These are phyloP conservation scores for Phylloporus sp. DNA, from an alignment of 768 basidiomycete genomes.

Conservation along the genomic window DNA sequence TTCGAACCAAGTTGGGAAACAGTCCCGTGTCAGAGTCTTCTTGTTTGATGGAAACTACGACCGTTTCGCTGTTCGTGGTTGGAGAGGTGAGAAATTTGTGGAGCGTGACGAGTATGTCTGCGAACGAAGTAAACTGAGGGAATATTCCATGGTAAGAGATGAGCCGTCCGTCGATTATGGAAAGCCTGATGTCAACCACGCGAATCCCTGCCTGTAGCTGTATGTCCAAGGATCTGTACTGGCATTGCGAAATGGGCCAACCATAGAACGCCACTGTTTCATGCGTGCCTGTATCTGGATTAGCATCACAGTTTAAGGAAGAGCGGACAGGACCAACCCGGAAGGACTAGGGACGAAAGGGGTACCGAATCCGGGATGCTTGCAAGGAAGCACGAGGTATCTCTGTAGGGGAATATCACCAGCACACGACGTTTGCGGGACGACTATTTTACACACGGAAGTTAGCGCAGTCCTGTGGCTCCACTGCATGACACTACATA, in stretches of 20 bases:
- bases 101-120: conserved; percentile 55
- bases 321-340: conserved; percentile 52
- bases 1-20: conserved; percentile 63
- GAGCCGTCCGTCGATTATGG: conserved; percentile 56
- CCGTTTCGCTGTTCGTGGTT: conserved; percentile 56
- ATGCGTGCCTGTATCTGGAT: conserved; percentile 8
- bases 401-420: conserved; percentile 55
- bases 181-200: conserved; percentile 75
- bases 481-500: conserved; percentile 27
- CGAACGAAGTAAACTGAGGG: conserved; percentile 66
- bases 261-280: conserved; percentile 70
- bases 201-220: conserved; percentile 80
- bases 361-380: conserved; percentile 61
- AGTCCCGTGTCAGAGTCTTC: conserved; percentile 55
- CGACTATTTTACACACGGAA: conserved; percentile 33
- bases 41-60: conserved; percentile 88
- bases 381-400: conserved; percentile 52
- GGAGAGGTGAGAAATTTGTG: conserved; percentile 60
- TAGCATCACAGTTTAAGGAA: conserved; percentile 4
- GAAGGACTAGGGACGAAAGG: conserved; percentile 71
- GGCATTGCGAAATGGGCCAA: conserved; percentile 86
- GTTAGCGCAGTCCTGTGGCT: conserved; percentile 1
- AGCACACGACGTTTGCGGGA: conserved; percentile 42
- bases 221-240: conserved; percentile 52
- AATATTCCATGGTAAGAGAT: conserved; percentile 78